Evolutionary conservation across 1,139 yeast genomes (phyloP), one percentile per base, ranked within the genome.

Genomic region (Yamadazyma dendronema): DNA sequence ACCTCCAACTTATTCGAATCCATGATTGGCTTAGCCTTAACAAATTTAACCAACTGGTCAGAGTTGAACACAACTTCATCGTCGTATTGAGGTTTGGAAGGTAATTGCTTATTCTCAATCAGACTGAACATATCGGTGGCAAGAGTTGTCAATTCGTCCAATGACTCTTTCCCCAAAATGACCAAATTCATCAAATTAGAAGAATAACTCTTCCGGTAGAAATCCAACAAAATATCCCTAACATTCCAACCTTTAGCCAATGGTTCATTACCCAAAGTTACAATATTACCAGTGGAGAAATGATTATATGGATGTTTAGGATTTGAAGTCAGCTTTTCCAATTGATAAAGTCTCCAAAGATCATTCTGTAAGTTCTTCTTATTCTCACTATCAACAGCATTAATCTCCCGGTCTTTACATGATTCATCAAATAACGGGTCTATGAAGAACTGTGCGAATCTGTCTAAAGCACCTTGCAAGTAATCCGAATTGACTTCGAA

Each of bases 341-440:
- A 71, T 61, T 92, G 97, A 52, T 83, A 82, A 35, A 88, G 63
- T 50, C 98, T 77, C 97, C 97, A 89, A 40, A 67, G 58, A 58
- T 92, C 98, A 57, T 77, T 84, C 60, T 92, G 97, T 38, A 92
- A 68, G 56, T 92, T 92, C 65, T 92, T 92, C 59, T 89, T 90
- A 64, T 92, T 88, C 61, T 92, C 98, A 19, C 95, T 85, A 59
- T 92, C 97, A 12, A 92, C 97, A 3, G 97, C 98, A 44, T 82
- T 79, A 49, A 92, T 84, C 59, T 92, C 98, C 40, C 97, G 76
- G 53, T 89, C 96, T 52, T 89, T 87, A 55, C 97, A 84, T 44
- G 80, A 74, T 38, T 81, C 76, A 46, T 81, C 77, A 58, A 92
- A 92, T 50, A 92, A 68, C 0, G 98, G 98, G 17, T 77, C 59